Base-by-base conservation (phyloP, 2,329 filamentous ascomycete genomes). In the Emmonsiellopsis sp. region DNA sequence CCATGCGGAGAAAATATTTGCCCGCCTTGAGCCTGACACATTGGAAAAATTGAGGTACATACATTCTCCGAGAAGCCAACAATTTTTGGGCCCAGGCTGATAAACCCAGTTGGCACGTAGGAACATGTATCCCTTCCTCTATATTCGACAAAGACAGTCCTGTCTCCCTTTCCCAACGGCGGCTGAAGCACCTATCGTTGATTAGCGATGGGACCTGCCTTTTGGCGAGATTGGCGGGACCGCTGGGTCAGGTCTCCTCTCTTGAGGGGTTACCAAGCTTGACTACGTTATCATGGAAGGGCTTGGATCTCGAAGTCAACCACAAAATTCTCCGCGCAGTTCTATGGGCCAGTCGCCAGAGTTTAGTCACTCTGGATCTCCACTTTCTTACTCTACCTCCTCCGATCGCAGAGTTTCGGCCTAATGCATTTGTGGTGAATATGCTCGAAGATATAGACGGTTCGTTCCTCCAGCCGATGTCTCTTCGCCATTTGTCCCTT, bases 391-490 rank as follows among this genome's bases (percentile, higher is more conserved):
- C 21, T 27, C 21, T 27, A 1, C 21, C 0, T 27, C 21, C 21
- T 27, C 21, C 21, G 1, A 27, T 1, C 21, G 21, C 3, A 27
- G 3, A 5, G 21, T 5, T 2, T 27, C 21, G 21, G 21, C 1
- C 21, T 27, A 27, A 27, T 27, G 21, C 21, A 27, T 27, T 27
- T 27, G 0, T 1, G 21, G 0, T 1, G 21, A 5, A 27, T 27
- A 27, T 27, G 1, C 1, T 27, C 3, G 0, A 27, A 27, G 21
- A 1, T 27, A 1, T 5, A 27, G 0, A 27, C 21, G 21, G 3
- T 1, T 27, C 21, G 21, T 1, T 3, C 0, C 21, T 27, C 21
- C 21, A 1, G 21, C 1, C 5, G 3, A 27, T 1, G 21, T 27
- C 21, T 27, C 21, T 27, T 27, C 5, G 21, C 5, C 21, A 27